These are phyloP conservation scores for Phaffomyces thermotolerans DNA, from an alignment of 805 yeast species.

Conservation along the genomic window DNA sequence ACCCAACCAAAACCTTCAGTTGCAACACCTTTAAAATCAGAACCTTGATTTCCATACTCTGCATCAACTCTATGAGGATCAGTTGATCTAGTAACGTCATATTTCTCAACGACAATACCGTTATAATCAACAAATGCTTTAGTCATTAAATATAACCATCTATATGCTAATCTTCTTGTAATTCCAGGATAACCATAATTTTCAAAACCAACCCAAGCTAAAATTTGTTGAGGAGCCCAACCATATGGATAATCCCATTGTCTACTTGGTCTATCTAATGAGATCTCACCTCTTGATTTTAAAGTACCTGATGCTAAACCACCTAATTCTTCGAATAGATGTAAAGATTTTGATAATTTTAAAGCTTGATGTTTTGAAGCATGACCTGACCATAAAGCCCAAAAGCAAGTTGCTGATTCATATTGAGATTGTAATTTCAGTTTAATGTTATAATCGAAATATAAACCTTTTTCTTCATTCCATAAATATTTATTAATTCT, in stretches of 20 bases:
- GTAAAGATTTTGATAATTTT: conserved; percentile 50
- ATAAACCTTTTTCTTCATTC: conserved; percentile 74
- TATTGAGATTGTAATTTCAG: conserved; percentile 48
- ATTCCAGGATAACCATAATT: conserved; percentile 62
- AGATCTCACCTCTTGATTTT: conserved; percentile 62
- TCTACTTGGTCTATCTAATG: conserved; percentile 69
- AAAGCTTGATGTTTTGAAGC: conserved; percentile 66
- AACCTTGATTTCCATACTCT: conserved; percentile 95
- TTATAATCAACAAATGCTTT: conserved; percentile 86
- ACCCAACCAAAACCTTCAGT: conserved; percentile 99
- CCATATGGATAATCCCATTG: conserved; percentile 99
- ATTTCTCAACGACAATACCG: conserved; percentile 94
- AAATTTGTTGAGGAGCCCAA: conserved; percentile 97
- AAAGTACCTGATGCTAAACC: conserved; percentile 85
- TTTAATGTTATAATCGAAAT: conserved; percentile 75
- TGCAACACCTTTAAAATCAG: conserved; percentile 86
- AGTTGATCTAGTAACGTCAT: conserved; percentile 75
- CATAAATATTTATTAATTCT: conserved; percentile 67
- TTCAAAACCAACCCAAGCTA: conserved; percentile 83
- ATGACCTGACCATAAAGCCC: conserved; percentile 84
- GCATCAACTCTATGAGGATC: conserved; percentile 92
- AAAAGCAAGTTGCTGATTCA: conserved; percentile 84
- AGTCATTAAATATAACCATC: conserved; percentile 89
- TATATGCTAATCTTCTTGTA: conserved; percentile 65
- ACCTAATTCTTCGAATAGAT: conserved; percentile 75